Conservation (phyloP, 768 basidiomycete genomes). For the Boletus rubroflammeus region DNA sequence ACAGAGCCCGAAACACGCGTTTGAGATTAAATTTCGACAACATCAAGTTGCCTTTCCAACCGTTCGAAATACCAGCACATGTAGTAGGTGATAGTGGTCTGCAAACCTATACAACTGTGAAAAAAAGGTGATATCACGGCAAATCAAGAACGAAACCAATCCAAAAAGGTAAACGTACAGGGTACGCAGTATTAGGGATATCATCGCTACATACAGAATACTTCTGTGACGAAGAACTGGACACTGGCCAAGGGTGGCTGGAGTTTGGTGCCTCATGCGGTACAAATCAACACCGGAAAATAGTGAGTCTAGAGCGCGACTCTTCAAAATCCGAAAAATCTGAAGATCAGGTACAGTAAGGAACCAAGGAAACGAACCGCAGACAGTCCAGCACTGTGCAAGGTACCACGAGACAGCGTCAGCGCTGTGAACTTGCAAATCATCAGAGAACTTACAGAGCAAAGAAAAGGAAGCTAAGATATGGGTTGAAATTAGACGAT, state of each 20-base stretch:
- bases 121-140: background rate
- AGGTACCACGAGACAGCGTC: background rate
- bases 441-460: constrained; percentile 40
- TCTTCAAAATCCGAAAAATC: constrained; percentile 58
- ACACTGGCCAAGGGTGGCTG: background rate
- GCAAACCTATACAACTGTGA: background rate
- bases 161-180: constrained; percentile 12
- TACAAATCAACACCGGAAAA: constrained; percentile 6
- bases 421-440: background rate
- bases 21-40: constrained; percentile 1
- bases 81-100: background rate
- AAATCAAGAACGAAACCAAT: background rate
- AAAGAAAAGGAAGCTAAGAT: constrained; percentile 78
- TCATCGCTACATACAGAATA: constrained; percentile 3
- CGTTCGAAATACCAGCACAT: constrained; percentile 1
- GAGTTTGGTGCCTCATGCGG: background rate
- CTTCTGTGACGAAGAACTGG: background rate
- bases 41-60: constrained; percentile 8
- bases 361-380: constrained; percentile 81
- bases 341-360: constrained; percentile 71
- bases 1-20: background rate
- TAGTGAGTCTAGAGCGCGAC: background rate
- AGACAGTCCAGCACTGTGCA: constrained; percentile 67
- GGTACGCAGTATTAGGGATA: constrained; percentile 7
- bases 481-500: constrained; percentile 78